These are phyloP conservation scores for Globisporangium yorkense DNA, from an alignment of 352 stramenopile genomes.

Conservation along the genomic window DNA sequence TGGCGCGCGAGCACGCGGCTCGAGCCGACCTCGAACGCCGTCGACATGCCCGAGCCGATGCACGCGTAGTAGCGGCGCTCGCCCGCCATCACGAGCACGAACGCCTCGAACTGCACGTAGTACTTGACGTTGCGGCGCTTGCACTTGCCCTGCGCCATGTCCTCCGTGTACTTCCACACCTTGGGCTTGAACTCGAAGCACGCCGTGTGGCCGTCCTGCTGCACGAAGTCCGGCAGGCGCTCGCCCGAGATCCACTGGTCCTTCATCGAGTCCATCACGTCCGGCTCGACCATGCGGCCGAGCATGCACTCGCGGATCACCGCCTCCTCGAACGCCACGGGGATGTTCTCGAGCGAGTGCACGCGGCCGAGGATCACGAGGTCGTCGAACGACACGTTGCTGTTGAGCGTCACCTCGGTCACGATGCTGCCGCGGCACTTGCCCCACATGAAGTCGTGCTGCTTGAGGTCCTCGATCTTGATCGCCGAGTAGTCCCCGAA, in stretches of 20 bases:
- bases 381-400: slow-evolving; percentile 75
- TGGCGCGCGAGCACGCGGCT: slow-evolving; percentile 77
- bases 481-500: slow-evolving; percentile 88
- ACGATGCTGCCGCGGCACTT: slow-evolving; percentile 83
- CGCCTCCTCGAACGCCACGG: slow-evolving; percentile 77
- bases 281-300: slow-evolving; percentile 60
- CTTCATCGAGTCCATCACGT: slow-evolving; percentile 82
- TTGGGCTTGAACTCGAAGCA: slow-evolving; percentile 88
- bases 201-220: slow-evolving; percentile 62
- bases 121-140: slow-evolving; percentile 87
- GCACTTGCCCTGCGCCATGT: slow-evolving; percentile 86
- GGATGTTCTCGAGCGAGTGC: slow-evolving; percentile 82
- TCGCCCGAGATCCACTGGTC: slow-evolving; percentile 84
- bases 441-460: slow-evolving; percentile 89
- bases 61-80: slow-evolving; percentile 79
- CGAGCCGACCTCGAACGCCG: slow-evolving; percentile 80
- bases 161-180: slow-evolving; percentile 87
- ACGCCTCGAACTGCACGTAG: slow-evolving; percentile 86
- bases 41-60: slow-evolving; percentile 84
- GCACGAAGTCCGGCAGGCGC: slow-evolving; percentile 77
- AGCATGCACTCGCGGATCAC: slow-evolving; percentile 84
- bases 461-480: slow-evolving; percentile 86
- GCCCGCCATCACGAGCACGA: slow-evolving; percentile 66
- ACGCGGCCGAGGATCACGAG: slow-evolving; percentile 74
- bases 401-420: slow-evolving; percentile 81